Base-by-base conservation (phyloP, 2,329 filamentous ascomycete genomes). In the Neofusicoccum sp. region DNA sequence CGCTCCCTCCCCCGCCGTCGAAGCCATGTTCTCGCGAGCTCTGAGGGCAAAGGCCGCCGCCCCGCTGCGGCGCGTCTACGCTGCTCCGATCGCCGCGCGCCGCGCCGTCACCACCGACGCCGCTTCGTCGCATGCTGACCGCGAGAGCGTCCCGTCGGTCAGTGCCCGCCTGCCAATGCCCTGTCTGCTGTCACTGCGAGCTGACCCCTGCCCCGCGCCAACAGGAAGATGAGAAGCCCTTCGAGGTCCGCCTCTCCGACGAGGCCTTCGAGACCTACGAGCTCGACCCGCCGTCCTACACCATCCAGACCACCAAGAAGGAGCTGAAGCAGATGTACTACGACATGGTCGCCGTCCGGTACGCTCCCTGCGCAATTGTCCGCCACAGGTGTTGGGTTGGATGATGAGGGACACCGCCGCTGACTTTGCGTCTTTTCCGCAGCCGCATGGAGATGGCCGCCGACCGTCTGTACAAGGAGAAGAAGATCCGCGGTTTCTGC, bases 371-470 rank as follows among this genome's bases (percentile, higher is more conserved):
- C 43, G 33, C 31, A 61, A 58, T 49, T 51, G 40, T n/a, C 57
- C 28, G 28, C 30, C 41, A 43, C 26, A 31, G 20, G 8, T 43
- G 33, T 33, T n/a, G 40, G 33, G 20, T 34, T 61, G 63, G 33
- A 65, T 63, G 38, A 43, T 56, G 51, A 56, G 28, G 44, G 28
- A 45, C 43, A 28, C 51, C 40, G 20, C 24, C 56, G 53, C 60
- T 58, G 48, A 60, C 60, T 41, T 60, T 16, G 26, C 28, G 16
- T 33, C 43, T 59, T 49, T 36, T 28, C 60, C 54, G 59, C 70
- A 96, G 93, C 81, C 95, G 96, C 78, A 96, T 99, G 95, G 95
- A 99, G 82, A 96, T 99, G 93, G 93, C 93, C 68, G 92, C 95
- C 81, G 95, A 99, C 77, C 87, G 93, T 76, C 84, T 99, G 73